phyloP scores from a whole-genome alignment of 345 rosid species.

The Populus deltoides region DNA sequence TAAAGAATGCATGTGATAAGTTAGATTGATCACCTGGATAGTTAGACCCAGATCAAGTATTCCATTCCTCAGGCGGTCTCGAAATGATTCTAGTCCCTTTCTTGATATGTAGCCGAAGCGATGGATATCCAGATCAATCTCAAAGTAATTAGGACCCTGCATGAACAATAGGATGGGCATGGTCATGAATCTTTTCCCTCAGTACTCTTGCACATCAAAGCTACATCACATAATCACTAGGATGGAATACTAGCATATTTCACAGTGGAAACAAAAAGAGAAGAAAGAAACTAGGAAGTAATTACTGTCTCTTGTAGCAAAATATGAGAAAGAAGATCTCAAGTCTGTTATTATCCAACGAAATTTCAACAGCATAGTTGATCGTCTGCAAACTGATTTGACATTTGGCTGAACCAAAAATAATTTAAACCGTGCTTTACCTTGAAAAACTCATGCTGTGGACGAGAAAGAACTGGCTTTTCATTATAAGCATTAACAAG shows the following conservation, averaged over 20 bases:
- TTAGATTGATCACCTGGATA: slow-evolving; percentile 60
- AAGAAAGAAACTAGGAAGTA: too few relatives aligned
- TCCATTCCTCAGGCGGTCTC: slow-evolving; percentile 75
- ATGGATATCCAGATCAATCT: slow-evolving; percentile 91
- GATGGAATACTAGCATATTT: too few relatives aligned
- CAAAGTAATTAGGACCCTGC: slow-evolving; percentile 88
- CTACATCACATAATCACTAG: too few relatives aligned
- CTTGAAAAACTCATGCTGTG: slow-evolving; percentile 81
- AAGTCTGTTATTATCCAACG: too few relatives aligned
- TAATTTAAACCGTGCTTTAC: slow-evolving; percentile 24
- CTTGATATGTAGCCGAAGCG: slow-evolving; percentile 89
- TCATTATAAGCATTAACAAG: slow-evolving; percentile 82
- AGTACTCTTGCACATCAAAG: too few relatives aligned
- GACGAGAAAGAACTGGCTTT: slow-evolving; percentile 92
- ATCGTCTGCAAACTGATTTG: not conserved
- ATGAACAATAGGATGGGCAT: not conserved
- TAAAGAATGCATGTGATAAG: not conserved
- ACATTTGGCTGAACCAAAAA: not conserved
- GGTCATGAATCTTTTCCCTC: too few relatives aligned
- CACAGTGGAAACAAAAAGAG: too few relatives aligned
- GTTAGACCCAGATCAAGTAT: slow-evolving; percentile 76
- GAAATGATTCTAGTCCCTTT: slow-evolving; percentile 84
- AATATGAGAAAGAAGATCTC: too few relatives aligned
- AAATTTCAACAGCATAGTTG: too few relatives aligned
- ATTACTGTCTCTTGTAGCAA: too few relatives aligned